Base-by-base conservation (phyloP, 2,329 filamentous ascomycete genomes). In the Pyricularia pennisetigena region DNA sequence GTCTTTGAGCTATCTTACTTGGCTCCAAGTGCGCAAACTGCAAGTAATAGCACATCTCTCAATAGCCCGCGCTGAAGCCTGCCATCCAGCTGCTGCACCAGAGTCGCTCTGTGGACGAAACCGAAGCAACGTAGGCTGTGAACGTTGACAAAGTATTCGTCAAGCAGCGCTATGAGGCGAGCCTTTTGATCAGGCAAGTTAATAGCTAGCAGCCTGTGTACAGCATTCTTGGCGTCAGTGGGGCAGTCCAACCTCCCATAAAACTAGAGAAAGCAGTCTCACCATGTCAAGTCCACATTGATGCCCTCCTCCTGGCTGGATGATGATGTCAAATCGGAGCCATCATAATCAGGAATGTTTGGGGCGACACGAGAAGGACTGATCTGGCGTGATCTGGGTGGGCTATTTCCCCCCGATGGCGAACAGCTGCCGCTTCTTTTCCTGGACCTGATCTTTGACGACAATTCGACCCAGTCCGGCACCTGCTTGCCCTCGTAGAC, bases 61-160 rank as follows among this genome's bases (percentile, higher is more conserved):
- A 49, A 61, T 10, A 68, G 49, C 29, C 54, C 64, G 3, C 49
- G 26, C 4, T 28, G 29, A 4, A 66, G 65, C 57, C 68, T 57
- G 8, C 68, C 32, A 59, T 70, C 68, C 10, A 74, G 66, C 24
- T 71, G 69, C 49, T 70, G 68, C 68, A 72, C 68, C 23, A 72
- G 70, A 16, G 70, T 69, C 12, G 71, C 70, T 68, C 70, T 73
- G 67, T 74, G 72, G 23, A 74, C 64, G 66, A 74, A 74, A 20
- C 69, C 71, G 57, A 73, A 71, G 57, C 65, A 74, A 14, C 72
- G 69, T 5, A 74, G 67, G 4, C 68, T 67, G 59, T 74, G 72
- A 20, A 73, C 67, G 26, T 71, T 73, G 64, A 35, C 41, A 65
- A 74, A 74, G 62, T 72, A 74, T n/a, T 71, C 68, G 28, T 74